These are phyloP conservation scores for Coelastrella sp. DNA, from an alignment of 139 green algal species.

Conservation along the genomic window DNA sequence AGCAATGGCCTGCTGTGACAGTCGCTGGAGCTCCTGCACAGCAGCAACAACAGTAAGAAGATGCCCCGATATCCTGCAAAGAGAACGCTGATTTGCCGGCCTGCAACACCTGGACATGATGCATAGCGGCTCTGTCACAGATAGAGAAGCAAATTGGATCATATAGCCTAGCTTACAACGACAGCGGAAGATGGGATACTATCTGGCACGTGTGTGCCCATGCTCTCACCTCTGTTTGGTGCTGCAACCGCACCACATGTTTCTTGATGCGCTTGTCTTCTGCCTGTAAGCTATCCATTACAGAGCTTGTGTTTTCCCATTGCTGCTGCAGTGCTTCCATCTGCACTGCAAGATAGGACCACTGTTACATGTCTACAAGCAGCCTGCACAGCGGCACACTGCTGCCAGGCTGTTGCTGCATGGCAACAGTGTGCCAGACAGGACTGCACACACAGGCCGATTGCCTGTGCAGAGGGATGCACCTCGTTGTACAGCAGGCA, in stretches of 20 bases:
- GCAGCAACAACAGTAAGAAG: not conserved
- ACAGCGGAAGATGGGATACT: no score
- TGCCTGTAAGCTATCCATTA: not conserved
- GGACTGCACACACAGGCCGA: no score
- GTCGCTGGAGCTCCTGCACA: conserved; percentile 31
- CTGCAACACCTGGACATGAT: no score
- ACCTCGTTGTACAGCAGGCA: no score
- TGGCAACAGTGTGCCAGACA: no score
- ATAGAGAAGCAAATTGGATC: no score
- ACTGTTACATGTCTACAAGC: not conserved
- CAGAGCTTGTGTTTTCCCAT: conserved; percentile 25
- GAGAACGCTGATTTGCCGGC: no score
- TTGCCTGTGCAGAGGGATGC: no score
- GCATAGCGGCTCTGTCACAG: no score
- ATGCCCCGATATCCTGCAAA: no score
- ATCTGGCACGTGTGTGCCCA: no score
- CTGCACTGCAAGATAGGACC: not conserved
- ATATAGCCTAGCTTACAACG: no score
- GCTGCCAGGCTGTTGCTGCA: not conserved
- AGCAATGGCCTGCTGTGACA: conserved; percentile 9
- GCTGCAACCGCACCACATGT: conserved; percentile 5
- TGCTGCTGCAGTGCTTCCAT: conserved; percentile 43
- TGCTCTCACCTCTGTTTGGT: conserved; percentile 21
- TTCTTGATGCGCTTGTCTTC: conserved; percentile 33
- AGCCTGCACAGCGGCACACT: not conserved